Conservation (phyloP, 306 rosid species). For the Benincasa hispida region DNA sequence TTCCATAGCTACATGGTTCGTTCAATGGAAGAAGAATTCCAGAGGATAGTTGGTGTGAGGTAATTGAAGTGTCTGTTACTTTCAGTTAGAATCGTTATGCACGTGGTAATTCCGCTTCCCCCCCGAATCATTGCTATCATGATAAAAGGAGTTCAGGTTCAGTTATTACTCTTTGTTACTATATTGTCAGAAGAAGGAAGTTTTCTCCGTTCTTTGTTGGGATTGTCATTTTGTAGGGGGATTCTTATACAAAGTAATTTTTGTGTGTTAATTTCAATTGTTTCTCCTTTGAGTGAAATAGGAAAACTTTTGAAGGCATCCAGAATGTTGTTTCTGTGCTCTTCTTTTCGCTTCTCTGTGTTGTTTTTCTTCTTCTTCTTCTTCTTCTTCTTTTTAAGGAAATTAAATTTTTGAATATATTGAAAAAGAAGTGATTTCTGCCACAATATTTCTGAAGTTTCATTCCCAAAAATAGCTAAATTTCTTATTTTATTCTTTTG, state of each 20-base stretch:
- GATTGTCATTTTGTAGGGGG: background rate
- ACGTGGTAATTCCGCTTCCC: background rate
- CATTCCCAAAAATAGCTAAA: background rate
- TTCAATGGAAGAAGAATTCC: slow-evolving; percentile 99
- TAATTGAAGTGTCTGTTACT: background rate
- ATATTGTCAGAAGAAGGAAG: background rate
- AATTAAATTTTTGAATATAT: background rate
- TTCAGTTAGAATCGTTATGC: background rate
- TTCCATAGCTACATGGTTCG: slow-evolving; percentile 97
- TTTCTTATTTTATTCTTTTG: background rate
- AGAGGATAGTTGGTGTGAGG: slow-evolving; percentile 97
- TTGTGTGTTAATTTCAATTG: background rate
- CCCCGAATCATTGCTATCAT: background rate
- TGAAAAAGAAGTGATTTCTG: background rate
- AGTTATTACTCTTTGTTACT: background rate
- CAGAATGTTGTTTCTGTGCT: background rate
- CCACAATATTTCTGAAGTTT: background rate
- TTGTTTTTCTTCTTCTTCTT: no score
- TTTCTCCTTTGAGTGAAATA: background rate
- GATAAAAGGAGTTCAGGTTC: background rate
- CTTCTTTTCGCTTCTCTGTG: background rate
- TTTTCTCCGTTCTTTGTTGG: background rate
- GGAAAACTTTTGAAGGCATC: background rate
- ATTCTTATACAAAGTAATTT: background rate
- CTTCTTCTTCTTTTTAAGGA: background rate